Base-by-base conservation (phyloP, 495 filamentous ascomycete genomes). In the Talaromyces adpressus region DNA sequence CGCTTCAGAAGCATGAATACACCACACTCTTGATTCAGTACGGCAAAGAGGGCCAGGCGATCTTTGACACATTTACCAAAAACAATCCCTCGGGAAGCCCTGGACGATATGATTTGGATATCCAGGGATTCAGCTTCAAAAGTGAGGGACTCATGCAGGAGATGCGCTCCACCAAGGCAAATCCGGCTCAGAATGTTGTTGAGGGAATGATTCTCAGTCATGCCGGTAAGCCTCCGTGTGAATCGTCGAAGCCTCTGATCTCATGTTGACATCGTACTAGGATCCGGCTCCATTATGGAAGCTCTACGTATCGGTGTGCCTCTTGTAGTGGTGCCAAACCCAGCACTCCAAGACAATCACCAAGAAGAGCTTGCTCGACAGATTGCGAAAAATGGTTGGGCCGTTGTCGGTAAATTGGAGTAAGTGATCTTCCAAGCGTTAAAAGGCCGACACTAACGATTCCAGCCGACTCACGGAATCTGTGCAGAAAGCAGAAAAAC, bases 251-350 rank as follows among this genome's bases (percentile, higher is more conserved):
- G 16, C 18, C n/a, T 65, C 18, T 47, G 6, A 36, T 49, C 18
- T 34, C 57, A 45, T 61, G 36, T 59, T 41, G 58, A 47, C 63
- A 54, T 22, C 30, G 64, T 32, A 45, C 18, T 57, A 96, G 92
- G 93, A 62, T 91, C 92, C 23, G 94, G 94, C 14, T 89, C 90
- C n/a, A 90, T 98, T 25, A 79, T 97, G 1, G 91, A 90, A 71
- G 91, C 86, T 0, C 79, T 95, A 30, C 83, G 91, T 32, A 68
- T 83, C 18, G 79, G 81, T 18, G 78, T 89, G 0, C 85, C 88
- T 5, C 72, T 96, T 30, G 84, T 98, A 53, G 91, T 95, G 3
- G 93, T 98, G 23, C 91, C 92, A 7, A 98, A 98, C 72, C 76
- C 84, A 7, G 76, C 79, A 2, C 82, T 98, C 4, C 85, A 96